Percentiles rank a stretch among this genome's conserved stretches.
Evolutionary conservation across 1,139 yeast species (phyloP).

Genomic region (Cylindricascospora bacillispora): DNA sequence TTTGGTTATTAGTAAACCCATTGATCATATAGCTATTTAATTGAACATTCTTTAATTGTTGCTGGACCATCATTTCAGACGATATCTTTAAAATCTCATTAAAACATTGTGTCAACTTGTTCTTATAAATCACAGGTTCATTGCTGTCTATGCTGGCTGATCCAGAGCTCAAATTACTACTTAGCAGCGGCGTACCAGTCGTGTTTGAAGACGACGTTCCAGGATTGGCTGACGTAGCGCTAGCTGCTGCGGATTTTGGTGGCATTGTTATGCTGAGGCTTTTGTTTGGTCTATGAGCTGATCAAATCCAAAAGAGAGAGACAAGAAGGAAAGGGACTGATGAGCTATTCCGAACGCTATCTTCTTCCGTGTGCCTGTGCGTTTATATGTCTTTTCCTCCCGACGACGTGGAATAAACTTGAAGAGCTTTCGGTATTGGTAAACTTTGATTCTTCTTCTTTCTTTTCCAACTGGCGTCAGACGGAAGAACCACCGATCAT

Average conservation of each 20-base stretch:
- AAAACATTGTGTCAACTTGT: conserved; percentile 22
- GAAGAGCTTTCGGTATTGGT: no score
- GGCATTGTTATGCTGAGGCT: not conserved
- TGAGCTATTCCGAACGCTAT: no score
- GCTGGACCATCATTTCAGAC: conserved; percentile 25
- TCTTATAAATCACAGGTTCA: conserved; percentile 10
- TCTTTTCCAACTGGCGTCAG: no score
- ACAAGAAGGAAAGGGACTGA: no score
- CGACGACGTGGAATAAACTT: no score
- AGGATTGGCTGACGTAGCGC: no score
- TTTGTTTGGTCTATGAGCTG: not conserved
- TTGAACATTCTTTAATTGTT: conserved; percentile 25
- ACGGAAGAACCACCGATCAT: no score
- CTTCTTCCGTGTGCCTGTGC: no score
- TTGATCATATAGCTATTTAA: conserved; percentile 17
- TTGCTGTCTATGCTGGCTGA: no score
- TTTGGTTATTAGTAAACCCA: conserved; percentile 19
- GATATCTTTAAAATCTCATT: conserved; percentile 23
- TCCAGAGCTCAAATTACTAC: conserved; percentile 32
- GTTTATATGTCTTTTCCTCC: no score
- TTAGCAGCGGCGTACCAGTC: not conserved
- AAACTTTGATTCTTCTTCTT: no score
- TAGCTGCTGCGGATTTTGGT: not conserved
- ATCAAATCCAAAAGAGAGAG: no score
- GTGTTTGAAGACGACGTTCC: not conserved